Conservation (phyloP, 83 land plant genomes). For the Thuja plicata region DNA sequence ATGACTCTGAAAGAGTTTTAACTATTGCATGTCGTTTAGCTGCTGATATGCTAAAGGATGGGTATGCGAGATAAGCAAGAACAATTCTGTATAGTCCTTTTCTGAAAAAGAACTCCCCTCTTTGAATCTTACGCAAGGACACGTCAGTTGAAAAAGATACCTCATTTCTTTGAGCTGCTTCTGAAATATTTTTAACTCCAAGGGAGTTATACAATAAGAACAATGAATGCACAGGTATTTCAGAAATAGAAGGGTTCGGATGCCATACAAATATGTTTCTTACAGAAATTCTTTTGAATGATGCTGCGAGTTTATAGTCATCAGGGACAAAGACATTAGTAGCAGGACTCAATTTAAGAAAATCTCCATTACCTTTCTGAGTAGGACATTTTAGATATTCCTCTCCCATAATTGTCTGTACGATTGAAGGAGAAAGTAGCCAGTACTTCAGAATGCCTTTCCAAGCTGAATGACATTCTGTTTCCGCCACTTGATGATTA, state of each 20-base stretch:
- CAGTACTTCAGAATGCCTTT: constrained; percentile 20
- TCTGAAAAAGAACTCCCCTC: too few relatives aligned
- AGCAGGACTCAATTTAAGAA: constrained; percentile 14
- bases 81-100: too few relatives aligned
- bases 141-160: too few relatives aligned
- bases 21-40: too few relatives aligned
- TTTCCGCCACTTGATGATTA: background rate
- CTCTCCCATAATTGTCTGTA: background rate
- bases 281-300: constrained; percentile 18
- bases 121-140: too few relatives aligned
- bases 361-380: background rate
- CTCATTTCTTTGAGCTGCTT: too few relatives aligned
- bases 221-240: background rate
- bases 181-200: constrained; percentile 26
- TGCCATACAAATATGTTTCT: constrained; percentile 37
- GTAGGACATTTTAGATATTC: constrained; percentile 25
- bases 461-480: constrained; percentile 47
- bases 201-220: constrained; percentile 24
- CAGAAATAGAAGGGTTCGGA: constrained; percentile 20
- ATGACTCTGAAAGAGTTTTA: too few relatives aligned
- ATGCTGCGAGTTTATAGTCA: constrained; percentile 39
- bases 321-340: constrained; percentile 40
- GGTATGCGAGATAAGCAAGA: too few relatives aligned
- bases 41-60: too few relatives aligned
- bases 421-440: background rate